Evolutionary conservation across 2,329 filamentous ascomycete species (phyloP).

Genomic region (Aureobasidium leucospermi): DNA sequence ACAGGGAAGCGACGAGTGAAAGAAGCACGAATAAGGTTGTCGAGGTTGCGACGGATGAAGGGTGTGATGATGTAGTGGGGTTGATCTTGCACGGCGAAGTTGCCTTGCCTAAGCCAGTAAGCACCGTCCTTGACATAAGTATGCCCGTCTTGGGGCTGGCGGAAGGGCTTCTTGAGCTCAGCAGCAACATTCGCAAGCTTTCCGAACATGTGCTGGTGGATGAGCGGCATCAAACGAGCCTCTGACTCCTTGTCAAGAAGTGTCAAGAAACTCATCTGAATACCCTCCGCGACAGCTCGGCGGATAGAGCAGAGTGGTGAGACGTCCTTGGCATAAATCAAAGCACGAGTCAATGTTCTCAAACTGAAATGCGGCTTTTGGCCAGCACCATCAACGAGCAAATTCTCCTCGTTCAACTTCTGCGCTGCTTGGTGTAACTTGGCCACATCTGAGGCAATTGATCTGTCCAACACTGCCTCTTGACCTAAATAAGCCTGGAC

Average conservation of each 20-base stretch:
- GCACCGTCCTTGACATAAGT: constrained; percentile 58
- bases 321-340: constrained; percentile 83
- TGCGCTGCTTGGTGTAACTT: constrained; percentile 85
- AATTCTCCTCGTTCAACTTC: constrained; percentile 68
- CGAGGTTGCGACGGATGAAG: constrained; percentile 87
- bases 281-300: constrained; percentile 84
- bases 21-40: constrained; percentile 88
- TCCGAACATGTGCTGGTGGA: constrained; percentile 71
- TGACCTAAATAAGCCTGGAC: constrained; percentile 81
- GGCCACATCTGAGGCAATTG: constrained; percentile 72
- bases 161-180: constrained; percentile 70
- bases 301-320: constrained; percentile 76
- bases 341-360: constrained; percentile 79
- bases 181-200: constrained; percentile 62
- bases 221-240: constrained; percentile 66
- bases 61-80: constrained; percentile 93
- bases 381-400: constrained; percentile 86
- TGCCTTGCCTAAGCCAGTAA: constrained; percentile 73
- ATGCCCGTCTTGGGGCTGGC: constrained; percentile 66
- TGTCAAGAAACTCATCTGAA: constrained; percentile 96
- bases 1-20: constrained; percentile 90
- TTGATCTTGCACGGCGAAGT: constrained; percentile 59
- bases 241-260: constrained; percentile 79
- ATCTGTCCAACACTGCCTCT: constrained; percentile 59
- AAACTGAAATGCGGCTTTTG: constrained; percentile 97